These are phyloP conservation scores for Monosporascus sp. DNA, from an alignment of 2,329 filamentous ascomycete genomes.

Conservation along the genomic window DNA sequence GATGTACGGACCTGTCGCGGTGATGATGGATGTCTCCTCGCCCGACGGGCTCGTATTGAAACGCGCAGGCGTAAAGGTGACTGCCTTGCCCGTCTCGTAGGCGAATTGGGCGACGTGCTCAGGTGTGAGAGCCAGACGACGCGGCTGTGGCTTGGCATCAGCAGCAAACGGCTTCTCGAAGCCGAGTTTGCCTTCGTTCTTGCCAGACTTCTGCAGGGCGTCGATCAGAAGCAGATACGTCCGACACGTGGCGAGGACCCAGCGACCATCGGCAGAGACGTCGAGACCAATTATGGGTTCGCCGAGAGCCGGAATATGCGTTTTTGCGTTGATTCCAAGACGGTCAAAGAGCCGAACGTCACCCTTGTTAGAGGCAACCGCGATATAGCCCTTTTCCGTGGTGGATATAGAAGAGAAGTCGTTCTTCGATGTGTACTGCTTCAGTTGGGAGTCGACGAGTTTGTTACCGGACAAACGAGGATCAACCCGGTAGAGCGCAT, in stretches of 20 bases:
- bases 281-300: slow-evolving; percentile 94
- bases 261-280: slow-evolving; percentile 90
- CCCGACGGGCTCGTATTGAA: slow-evolving; percentile 85
- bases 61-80: slow-evolving; percentile 84
- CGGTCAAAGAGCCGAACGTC: slow-evolving; percentile 96
- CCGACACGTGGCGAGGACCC: slow-evolving; percentile 88
- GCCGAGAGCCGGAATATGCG: slow-evolving; percentile 88
- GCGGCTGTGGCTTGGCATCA: slow-evolving; percentile 87
- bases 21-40: slow-evolving; percentile 90
- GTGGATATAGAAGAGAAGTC: slow-evolving; percentile 93
- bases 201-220: slow-evolving; percentile 82
- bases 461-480: slow-evolving; percentile 87
- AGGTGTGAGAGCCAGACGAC: slow-evolving; percentile 81
- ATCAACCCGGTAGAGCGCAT: slow-evolving; percentile 90
- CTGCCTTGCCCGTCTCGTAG: slow-evolving; percentile 82
- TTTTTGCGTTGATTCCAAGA: slow-evolving; percentile 95
- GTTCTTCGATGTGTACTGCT: slow-evolving; percentile 96
- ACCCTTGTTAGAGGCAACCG: slow-evolving; percentile 95
- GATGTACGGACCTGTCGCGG: slow-evolving; percentile 92
- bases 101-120: slow-evolving; percentile 96
- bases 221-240: slow-evolving; percentile 95
- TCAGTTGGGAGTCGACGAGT: slow-evolving; percentile 85
- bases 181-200: slow-evolving; percentile 96
- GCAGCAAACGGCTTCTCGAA: slow-evolving; percentile 93
- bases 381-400: slow-evolving; percentile 94